Evolutionary conservation across 108 stramenopile genomes (phyloP), one percentile per base, ranked within the genome.

Genomic region (Skeletonema potamos): DNA sequence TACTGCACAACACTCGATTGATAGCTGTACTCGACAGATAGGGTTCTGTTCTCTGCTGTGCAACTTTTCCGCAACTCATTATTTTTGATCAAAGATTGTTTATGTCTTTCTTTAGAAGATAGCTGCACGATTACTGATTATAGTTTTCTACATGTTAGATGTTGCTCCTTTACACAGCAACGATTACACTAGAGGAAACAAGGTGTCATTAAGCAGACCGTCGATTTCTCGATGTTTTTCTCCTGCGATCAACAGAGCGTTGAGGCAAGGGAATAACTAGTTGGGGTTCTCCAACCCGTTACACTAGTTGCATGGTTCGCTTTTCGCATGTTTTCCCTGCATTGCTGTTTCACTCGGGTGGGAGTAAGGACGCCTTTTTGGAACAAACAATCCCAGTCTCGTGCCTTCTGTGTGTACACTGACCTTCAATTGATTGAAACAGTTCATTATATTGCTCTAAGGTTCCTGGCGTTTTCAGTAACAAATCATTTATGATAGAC

Each of bases 301-400:
- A 10, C 9, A 36, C 34, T 36, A 36, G 34, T 9, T 15, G 37
- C 37, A 2, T 39, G 37, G 13, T 15, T 39, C 12, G 8, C 3
- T 22, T 20, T 51, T 9, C 8, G 22, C 48, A 51, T 24, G 22
- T 51, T 51, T 9, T 51, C 48, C 22, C 48, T 51, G 48, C 6
- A 51, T 51, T 51, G 48, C 22, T 51, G 48, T 51, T 51, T 51
- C 5, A 51, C 48, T 51, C 48, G 18, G 48, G 48, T 51, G 48
- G 48, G 48, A 51, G 48, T 24, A 2, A 51, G 48, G 22, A 51
- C 48, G 22, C 22, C 22, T 24, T 51, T 51, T 51, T 51, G 22
- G 48, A 24, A 51, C 6, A 51, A 6, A 6, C 48, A 51, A 9
- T 22, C 22, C 48, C 48, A 51, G 5, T 6, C 22, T 51, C 22